Evolutionary conservation across 306 rosid species (phyloP), one percentile per base, ranked within the genome.

Genomic region (Delonix regia): DNA sequence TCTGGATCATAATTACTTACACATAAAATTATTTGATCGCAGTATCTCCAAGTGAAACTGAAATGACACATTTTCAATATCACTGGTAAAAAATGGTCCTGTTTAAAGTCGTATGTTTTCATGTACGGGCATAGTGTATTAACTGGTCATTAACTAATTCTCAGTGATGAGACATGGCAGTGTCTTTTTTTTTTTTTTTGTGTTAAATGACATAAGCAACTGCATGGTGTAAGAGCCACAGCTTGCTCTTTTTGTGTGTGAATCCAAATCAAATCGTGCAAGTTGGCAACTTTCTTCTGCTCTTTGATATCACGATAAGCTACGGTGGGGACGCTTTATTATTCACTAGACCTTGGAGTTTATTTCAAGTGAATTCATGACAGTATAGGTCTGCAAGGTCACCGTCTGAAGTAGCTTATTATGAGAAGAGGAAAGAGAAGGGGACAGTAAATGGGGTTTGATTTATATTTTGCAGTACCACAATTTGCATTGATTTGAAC

Each of bases 201-300:
- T 69, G 38, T 21, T 47, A 41, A 51, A 77, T 48, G 28, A 61
- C 51, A 44, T 52, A 18, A 41, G 41, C 19, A 16, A 22, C 27
- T 63, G 71, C 34, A 55, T 71, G 71, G 53, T 76, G 73, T 22
- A 80, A 71, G 72, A 59, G 66, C 28, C 57, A 56, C 42, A 69
- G 10, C 21, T 70, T 57, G 62, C 27, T 61, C 55, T 38, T 41
- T 71, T 45, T 56, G 78, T 69, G 33, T 14, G 38, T 25, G 75
- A 75, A 34, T 42, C 38, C 69, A 66, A 57, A 28, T 52, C 2
- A 33, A 30, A 13, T 51, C 61, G 72, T 78, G 78, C 79, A 82
- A 75, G 86, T 59, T 52, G 74, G 71, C 22, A 51, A 65, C 77
- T 82, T 82, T 78, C 47, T 62, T 70, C 73, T 71, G 34, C 51